These are phyloP conservation scores for Leptographium lundbergii DNA, from an alignment of 2,329 filamentous ascomycete species.

Conservation along the genomic window DNA sequence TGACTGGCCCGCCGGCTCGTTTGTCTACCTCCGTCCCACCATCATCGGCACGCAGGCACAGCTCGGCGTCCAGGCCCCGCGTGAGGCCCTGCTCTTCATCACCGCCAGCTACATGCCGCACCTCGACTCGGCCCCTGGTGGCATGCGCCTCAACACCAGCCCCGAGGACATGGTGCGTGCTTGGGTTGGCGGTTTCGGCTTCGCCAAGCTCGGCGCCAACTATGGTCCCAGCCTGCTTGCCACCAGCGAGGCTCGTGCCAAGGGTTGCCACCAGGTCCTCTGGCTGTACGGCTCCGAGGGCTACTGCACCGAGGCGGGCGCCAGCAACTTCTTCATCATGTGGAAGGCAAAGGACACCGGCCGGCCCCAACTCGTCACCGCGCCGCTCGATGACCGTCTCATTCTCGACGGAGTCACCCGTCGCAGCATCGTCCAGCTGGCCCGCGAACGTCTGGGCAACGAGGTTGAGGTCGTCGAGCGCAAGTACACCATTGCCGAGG, in stretches of 20 bases:
- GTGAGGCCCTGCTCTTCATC: constrained; percentile 80
- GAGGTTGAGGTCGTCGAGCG: constrained; percentile 66
- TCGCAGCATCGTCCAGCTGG: constrained; percentile 63
- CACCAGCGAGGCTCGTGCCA: constrained; percentile 57
- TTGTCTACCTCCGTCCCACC: constrained; percentile 76
- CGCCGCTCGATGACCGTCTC: constrained; percentile 67
- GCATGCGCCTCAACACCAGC: constrained; percentile 65
- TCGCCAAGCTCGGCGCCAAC: constrained; percentile 86
- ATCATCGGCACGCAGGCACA: constrained; percentile 73
- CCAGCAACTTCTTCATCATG: constrained; percentile 83
- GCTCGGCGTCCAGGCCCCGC: constrained; percentile 68
- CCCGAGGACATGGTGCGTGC: constrained; percentile 75
- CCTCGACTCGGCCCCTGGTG: constrained; percentile 37
- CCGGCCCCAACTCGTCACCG: constrained; percentile 62
- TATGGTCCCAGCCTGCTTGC: constrained; percentile 77
- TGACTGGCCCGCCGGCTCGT: constrained; percentile 47
- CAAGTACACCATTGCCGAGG: constrained; percentile 68
- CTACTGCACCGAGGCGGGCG: constrained; percentile 80
- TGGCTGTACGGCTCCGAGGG: constrained; percentile 76
- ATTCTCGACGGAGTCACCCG: constrained; percentile 87
- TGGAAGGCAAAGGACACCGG: constrained; percentile 51
- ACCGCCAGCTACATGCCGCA: constrained; percentile 53
- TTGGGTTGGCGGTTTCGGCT: constrained; percentile 88
- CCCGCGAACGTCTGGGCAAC: constrained; percentile 44
- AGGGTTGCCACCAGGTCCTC: constrained; percentile 81